A percentile compares a stretch with the other conserved stretches of the same genome.
Evolutionary conservation across 768 basidiomycete species (phyloP).

Genomic region (Chalciporus piperatus): DNA sequence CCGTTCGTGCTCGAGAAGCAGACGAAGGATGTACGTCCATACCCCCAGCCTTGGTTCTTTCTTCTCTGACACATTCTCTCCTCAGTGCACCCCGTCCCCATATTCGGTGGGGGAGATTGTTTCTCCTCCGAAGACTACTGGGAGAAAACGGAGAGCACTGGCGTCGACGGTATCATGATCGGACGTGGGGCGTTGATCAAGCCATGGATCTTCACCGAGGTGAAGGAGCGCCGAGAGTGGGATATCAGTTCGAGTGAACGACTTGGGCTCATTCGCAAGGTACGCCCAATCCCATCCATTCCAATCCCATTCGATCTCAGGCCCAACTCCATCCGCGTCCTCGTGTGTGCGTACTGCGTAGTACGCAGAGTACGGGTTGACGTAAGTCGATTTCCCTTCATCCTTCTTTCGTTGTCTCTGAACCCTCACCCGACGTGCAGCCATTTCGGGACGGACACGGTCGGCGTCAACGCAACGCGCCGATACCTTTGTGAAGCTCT

Average conservation of each 20-base stretch:
- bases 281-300: slow-evolving; percentile 29
- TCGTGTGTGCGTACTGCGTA: too few relatives aligned
- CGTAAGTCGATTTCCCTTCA: slow-evolving; percentile 39
- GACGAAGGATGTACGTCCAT: slow-evolving; percentile 64
- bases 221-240: slow-evolving; percentile 91
- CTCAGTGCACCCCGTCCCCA: slow-evolving; percentile 79
- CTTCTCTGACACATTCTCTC: neutral
- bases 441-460: slow-evolving; percentile 84
- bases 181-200: slow-evolving; percentile 95
- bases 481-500: slow-evolving; percentile 94
- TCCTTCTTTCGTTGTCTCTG: neutral
- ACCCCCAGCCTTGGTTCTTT: neutral
- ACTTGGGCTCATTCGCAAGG: slow-evolving; percentile 73
- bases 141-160: slow-evolving; percentile 68
- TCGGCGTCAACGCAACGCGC: slow-evolving; percentile 87
- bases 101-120: slow-evolving; percentile 95
- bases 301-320: neutral
- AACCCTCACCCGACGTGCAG: slow-evolving; percentile 31
- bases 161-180: slow-evolving; percentile 95
- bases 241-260: slow-evolving; percentile 86
- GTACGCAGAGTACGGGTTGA: slow-evolving; percentile 87
- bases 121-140: slow-evolving; percentile 87
- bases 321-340: neutral
- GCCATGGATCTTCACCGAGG: slow-evolving; percentile 94
- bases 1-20: slow-evolving; percentile 66